Evolutionary conservation across 495 filamentous ascomycete genomes (phyloP), one percentile per base, ranked within the genome.

Genomic region (Aspergillus bridgeri): DNA sequence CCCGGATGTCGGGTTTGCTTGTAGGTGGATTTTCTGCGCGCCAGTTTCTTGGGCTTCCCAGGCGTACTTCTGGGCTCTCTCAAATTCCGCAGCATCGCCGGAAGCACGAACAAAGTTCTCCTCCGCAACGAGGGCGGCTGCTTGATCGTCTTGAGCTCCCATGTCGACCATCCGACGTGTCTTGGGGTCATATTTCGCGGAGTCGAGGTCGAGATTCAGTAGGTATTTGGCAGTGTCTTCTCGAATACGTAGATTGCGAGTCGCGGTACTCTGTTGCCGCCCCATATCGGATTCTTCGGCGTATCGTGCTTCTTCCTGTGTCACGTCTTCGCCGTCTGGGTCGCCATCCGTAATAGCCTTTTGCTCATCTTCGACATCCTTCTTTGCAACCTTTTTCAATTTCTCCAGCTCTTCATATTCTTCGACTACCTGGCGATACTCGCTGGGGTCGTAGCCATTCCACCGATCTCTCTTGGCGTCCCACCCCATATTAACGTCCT

Each of bases 191-290:
- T 98, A 98, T 67, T 96, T 96, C 13, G 94, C 95, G 0, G 93
- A 96, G 63, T 98, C 94, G 3, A 95, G 82, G 64, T 98, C 94
- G 5, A 98, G 81, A 65, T 97, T 97, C 0, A 97, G 78, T 6
- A 98, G 76, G 68, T 98, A 98, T 68, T 98, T 98, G n/a, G 94
- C 94, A 5, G 94, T 98, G 70, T 98, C 94, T 75, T 98, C 94
- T 65, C 94, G 85, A 59, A 98, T 84, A 53, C 94, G 83, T 59
- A 98, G 81, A 63, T 97, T 93, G 60, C 90, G 82, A 5, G 93
- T 96, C n/a, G 88, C 83, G 3, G 91, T 96, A 50, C 86, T 87
- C 69, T 96, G 92, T 53, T 95, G 85, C 58, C 89, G 81, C 19
- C 93, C 92, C 89, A 98, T 96, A 67, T 96, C 92, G n/a, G 90